A percentile compares a stretch with the other conserved stretches of the same genome.
Evolutionary conservation across 164 flowering plant genomes (phyloP).

Genomic region (Stephania japonica): DNA sequence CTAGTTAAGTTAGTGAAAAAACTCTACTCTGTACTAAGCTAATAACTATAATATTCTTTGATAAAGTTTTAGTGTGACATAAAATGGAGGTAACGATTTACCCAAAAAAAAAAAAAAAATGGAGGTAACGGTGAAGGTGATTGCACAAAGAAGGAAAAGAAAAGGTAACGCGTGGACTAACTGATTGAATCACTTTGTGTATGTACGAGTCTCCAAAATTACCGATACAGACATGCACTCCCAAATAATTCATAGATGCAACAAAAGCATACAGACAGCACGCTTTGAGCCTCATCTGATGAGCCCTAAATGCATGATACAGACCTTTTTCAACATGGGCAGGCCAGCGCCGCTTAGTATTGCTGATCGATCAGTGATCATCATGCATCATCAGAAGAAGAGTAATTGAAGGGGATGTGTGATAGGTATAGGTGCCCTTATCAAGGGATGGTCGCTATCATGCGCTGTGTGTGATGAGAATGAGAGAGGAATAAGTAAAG

Average conservation of each 20-base stretch:
- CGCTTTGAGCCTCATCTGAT: background rate
- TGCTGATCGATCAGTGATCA: no score
- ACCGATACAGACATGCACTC: no score
- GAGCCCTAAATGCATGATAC: background rate
- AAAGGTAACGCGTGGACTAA: background rate
- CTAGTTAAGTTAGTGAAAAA: no score
- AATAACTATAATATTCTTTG: no score
- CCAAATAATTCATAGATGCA: no score
- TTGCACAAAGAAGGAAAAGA: background rate
- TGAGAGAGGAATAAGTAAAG: no score
- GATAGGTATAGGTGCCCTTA: background rate
- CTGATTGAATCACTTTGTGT: background rate
- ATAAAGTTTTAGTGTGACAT: no score
- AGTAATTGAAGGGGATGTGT: no score
- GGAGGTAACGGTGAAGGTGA: background rate
- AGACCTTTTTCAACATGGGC: background rate
- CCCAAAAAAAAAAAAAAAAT: no score
- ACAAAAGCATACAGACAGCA: background rate
- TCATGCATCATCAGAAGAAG: no score
- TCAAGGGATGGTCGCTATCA: constrained; percentile 4
- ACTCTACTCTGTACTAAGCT: no score
- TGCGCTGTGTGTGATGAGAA: background rate
- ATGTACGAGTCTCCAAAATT: background rate
- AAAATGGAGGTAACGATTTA: background rate
- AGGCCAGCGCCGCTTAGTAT: background rate